Evolutionary conservation across 2,329 filamentous ascomycete genomes (phyloP).

Genomic region (Ophiocordyceps australis): DNA sequence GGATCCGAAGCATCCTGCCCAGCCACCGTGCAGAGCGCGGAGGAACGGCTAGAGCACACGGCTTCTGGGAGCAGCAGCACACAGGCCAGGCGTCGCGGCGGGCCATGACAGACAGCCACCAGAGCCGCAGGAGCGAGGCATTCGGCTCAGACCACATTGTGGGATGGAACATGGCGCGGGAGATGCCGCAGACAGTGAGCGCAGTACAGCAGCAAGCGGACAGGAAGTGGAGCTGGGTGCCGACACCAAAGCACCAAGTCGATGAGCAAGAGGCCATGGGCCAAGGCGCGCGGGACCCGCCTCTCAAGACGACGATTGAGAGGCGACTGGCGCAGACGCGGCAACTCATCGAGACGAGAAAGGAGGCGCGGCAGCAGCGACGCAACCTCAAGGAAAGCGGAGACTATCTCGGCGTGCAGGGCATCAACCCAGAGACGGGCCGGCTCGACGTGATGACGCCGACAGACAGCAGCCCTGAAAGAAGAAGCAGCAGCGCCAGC

Average conservation of each 20-base stretch:
- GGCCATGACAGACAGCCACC: constrained; percentile 4
- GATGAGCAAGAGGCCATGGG: background rate
- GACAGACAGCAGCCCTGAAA: constrained; percentile 26
- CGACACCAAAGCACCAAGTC: background rate
- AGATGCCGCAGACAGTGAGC: constrained; percentile 5
- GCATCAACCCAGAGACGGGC: constrained; percentile 37
- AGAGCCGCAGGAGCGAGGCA: constrained; percentile 5
- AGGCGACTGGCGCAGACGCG: background rate
- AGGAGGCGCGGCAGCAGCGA: constrained; percentile 15
- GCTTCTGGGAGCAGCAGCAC: constrained; percentile 10
- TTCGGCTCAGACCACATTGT: constrained; percentile 12
- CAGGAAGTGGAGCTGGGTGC: too few species aligned
- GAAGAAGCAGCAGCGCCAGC: constrained; percentile 15
- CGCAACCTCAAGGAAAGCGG: constrained; percentile 31
- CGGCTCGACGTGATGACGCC: constrained; percentile 31
- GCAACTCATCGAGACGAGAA: constrained; percentile 9
- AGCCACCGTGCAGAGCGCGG: constrained; percentile 30
- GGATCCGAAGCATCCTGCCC: constrained; percentile 27
- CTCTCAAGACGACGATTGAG: background rate
- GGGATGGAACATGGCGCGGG: constrained; percentile 17
- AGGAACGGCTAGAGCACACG: constrained; percentile 20
- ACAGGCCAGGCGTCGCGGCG: constrained; percentile 2
- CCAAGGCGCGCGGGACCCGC: background rate
- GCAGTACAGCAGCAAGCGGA: background rate
- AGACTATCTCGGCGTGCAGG: constrained; percentile 40